Percentiles rank a stretch among this genome's conserved stretches.
Evolutionary conservation across 139 green algal genomes (phyloP).

Genomic region (Helicosporidium sp.): DNA sequence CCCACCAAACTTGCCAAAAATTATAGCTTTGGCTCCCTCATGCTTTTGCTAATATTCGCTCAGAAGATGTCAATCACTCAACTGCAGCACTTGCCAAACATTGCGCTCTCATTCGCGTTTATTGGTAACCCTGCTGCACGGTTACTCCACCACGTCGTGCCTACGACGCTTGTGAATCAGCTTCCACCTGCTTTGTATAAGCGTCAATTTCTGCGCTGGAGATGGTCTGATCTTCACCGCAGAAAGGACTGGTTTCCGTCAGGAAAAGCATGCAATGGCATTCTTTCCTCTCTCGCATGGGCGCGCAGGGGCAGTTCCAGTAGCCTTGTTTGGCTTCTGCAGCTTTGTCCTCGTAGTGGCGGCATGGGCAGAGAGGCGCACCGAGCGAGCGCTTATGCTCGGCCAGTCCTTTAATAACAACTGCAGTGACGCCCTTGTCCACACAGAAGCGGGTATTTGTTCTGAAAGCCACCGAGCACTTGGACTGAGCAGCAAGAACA

Average conservation of each 20-base stretch:
- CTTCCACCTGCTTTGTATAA: slow-evolving; percentile 21
- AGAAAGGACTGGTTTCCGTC: slow-evolving; percentile 89
- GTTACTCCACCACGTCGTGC: no score
- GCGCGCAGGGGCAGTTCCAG: slow-evolving; percentile 99
- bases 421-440: slow-evolving; percentile 91
- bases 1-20: no score
- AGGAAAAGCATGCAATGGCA: slow-evolving; percentile 99
- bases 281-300: slow-evolving; percentile 93
- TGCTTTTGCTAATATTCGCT: no score
- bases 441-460: slow-evolving; percentile 95
- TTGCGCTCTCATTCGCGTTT: no score
- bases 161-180: no score
- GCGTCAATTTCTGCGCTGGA: slow-evolving; percentile 29
- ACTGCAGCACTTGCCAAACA: no score
- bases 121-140: no score
- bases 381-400: slow-evolving; percentile 95
- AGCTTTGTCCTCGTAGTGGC: slow-evolving; percentile 96
- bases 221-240: slow-evolving; percentile 60
- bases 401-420: slow-evolving; percentile 92
- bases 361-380: slow-evolving; percentile 88
- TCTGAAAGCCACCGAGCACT: no score
- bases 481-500: no score
- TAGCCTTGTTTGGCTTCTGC: slow-evolving; percentile 81
- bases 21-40: no score
- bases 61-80: no score